Conservation (phyloP, 2,329 filamentous ascomycete species). For the Arachnomyces sp. region DNA sequence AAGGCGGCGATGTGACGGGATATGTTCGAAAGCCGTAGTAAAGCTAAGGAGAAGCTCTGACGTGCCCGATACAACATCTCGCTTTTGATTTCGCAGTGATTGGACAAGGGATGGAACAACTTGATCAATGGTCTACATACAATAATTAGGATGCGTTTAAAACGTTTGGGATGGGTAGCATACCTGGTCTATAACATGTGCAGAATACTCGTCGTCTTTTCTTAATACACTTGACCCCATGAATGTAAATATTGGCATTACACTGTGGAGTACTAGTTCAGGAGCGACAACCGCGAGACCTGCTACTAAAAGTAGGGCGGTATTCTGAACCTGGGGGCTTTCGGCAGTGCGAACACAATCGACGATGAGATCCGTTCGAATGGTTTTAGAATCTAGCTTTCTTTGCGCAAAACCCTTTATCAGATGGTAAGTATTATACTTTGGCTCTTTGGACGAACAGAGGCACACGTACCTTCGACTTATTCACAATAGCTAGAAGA, state of each 20-base stretch:
- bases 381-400: constrained; percentile 67
- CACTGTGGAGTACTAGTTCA: constrained; percentile 85
- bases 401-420: constrained; percentile 18
- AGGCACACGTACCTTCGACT: constrained; percentile 47
- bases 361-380: constrained; percentile 83
- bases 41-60: constrained; percentile 92
- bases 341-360: constrained; percentile 88
- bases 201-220: constrained; percentile 94
- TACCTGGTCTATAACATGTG: constrained; percentile 77
- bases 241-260: constrained; percentile 99
- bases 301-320: constrained; percentile 79
- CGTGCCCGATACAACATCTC: constrained; percentile 70
- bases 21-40: constrained; percentile 91
- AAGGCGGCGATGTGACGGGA: constrained; percentile 76
- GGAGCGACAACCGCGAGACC: constrained; percentile 80
- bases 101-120: constrained; percentile 87
- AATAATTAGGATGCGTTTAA: not conserved
- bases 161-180: not conserved
- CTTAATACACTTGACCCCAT: constrained; percentile 88
- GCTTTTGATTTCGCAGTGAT: constrained; percentile 70
- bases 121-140: constrained; percentile 70
- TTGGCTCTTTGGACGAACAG: constrained; percentile 10
- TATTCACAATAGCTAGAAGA: constrained; percentile 74
- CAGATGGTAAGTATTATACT: constrained; percentile 1
- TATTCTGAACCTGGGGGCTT: constrained; percentile 89